Conservation (phyloP, 2,329 filamentous ascomycete genomes). For the Ophiosphaerella narmari region DNA sequence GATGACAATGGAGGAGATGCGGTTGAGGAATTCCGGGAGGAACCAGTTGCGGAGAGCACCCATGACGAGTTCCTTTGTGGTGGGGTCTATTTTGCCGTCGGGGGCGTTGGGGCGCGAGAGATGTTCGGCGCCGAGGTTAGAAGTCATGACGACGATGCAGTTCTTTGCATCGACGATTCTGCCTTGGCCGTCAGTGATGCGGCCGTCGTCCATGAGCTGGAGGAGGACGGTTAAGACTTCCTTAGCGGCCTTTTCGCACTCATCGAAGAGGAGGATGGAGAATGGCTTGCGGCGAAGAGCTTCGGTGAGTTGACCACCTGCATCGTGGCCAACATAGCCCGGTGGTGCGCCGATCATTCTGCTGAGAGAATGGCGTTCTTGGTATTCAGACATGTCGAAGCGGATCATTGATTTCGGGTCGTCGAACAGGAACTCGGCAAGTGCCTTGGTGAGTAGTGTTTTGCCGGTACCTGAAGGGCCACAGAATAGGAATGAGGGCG, state of each 20-base stretch:
- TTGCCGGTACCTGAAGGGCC: slow-evolving; percentile 98
- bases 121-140: slow-evolving; percentile 93
- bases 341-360: slow-evolving; percentile 98
- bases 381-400: slow-evolving; percentile 99
- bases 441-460: slow-evolving; percentile 92
- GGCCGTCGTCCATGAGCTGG: slow-evolving; percentile 99
- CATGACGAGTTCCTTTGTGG: slow-evolving; percentile 89
- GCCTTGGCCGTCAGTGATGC: slow-evolving; percentile 97
- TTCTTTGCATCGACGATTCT: slow-evolving; percentile 93
- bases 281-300: slow-evolving; percentile 92
- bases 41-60: slow-evolving; percentile 91
- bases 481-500: slow-evolving; percentile 97
- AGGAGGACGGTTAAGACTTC: slow-evolving; percentile 94
- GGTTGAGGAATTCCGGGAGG: slow-evolving; percentile 97
- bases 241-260: slow-evolving; percentile 98
- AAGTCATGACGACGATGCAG: slow-evolving; percentile 99
- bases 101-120: slow-evolving; percentile 77
- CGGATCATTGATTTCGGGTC: slow-evolving; percentile 97
- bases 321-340: slow-evolving; percentile 95
- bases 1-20: slow-evolving; percentile 94
- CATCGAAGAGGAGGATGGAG: slow-evolving; percentile 96
- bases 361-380: slow-evolving; percentile 92
- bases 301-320: slow-evolving; percentile 94
- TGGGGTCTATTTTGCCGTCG: slow-evolving; percentile 83
- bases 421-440: slow-evolving; percentile 98